These are phyloP conservation scores for Gaeumannomyces sp. DNA, from an alignment of 2,329 filamentous ascomycete species.

Conservation along the genomic window DNA sequence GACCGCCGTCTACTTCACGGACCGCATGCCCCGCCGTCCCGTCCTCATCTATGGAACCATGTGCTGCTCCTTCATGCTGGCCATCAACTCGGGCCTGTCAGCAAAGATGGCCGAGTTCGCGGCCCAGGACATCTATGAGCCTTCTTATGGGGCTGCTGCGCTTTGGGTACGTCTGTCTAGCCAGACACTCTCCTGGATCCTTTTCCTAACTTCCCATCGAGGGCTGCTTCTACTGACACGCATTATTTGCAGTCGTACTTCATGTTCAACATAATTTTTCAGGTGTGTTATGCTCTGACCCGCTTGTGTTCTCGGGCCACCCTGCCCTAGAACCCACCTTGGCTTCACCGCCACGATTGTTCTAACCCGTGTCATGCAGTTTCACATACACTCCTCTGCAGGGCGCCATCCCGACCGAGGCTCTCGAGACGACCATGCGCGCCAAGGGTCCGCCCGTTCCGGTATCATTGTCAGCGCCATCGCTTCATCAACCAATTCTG, in stretches of 20 bases:
- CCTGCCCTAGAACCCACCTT: no score
- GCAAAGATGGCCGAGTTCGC: conserved; percentile 25
- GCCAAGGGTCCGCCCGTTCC: conserved; percentile 41
- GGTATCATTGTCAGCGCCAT: conserved; percentile 38
- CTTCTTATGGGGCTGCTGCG: conserved; percentile 15
- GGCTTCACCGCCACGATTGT: neutral
- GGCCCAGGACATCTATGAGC: conserved; percentile 25
- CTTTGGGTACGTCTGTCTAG: neutral
- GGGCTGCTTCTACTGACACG: neutral
- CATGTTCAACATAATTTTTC: conserved; percentile 42
- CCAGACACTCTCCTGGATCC: neutral
- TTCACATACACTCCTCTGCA: conserved; percentile 45
- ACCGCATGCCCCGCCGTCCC: conserved; percentile 39
- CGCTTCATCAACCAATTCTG: conserved; percentile 43
- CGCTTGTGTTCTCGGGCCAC: no score
- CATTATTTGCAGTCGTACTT: conserved; percentile 35
- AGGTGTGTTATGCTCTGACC: neutral
- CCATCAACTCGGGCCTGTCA: conserved; percentile 39
- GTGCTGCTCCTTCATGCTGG: conserved; percentile 34
- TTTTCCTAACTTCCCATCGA: neutral
- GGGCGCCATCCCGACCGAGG: conserved; percentile 39
- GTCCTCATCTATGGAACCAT: conserved; percentile 39
- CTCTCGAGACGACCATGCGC: conserved; percentile 40
- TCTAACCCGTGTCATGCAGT: conserved; percentile 19
- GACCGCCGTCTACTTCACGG: conserved; percentile 35